Evolutionary conservation across 2,329 filamentous ascomycete species (phyloP).

Genomic region (Teratosphaeria epicoccoides): DNA sequence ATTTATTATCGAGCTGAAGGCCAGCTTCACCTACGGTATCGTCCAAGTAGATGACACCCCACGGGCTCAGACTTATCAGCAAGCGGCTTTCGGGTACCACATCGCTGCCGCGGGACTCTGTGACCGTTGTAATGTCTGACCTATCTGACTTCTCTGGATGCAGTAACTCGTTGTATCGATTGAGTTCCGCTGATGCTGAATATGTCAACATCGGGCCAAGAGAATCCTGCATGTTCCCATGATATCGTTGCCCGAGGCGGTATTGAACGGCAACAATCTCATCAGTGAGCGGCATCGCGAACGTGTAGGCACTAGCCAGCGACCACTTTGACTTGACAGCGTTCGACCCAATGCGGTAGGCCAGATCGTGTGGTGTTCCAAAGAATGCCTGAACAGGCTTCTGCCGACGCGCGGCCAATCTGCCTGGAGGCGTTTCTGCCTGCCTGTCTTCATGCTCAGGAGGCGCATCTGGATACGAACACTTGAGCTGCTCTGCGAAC

Average conservation of each 20-base stretch:
- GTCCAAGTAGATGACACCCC: slow-evolving; percentile 61
- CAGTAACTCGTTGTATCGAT: slow-evolving; percentile 80
- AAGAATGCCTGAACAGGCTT: slow-evolving; percentile 77
- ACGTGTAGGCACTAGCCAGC: slow-evolving; percentile 77
- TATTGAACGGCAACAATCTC: slow-evolving; percentile 86
- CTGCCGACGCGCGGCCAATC: slow-evolving; percentile 16
- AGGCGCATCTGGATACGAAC: slow-evolving; percentile 72
- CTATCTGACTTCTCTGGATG: slow-evolving; percentile 81
- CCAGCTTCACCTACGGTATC: slow-evolving; percentile 34
- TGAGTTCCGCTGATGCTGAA: slow-evolving; percentile 78
- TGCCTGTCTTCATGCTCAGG: slow-evolving; percentile 34
- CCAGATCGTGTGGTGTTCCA: slow-evolving; percentile 82
- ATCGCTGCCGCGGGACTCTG: slow-evolving; percentile 71
- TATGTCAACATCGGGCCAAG: slow-evolving; percentile 95
- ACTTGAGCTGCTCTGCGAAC: slow-evolving; percentile 84
- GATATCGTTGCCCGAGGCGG: slow-evolving; percentile 79
- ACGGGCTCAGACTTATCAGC: slow-evolving; percentile 71
- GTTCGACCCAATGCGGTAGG: slow-evolving; percentile 61
- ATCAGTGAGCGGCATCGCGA: slow-evolving; percentile 78
- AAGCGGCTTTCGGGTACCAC: slow-evolving; percentile 74
- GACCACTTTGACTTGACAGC: slow-evolving; percentile 75
- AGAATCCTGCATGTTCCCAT: slow-evolving; percentile 94
- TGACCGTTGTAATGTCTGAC: slow-evolving; percentile 84
- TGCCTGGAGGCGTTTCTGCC: slow-evolving; percentile 2
- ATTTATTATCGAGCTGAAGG: slow-evolving; percentile 40